Percentiles rank a stretch among this genome's conserved stretches.
Conservation (phyloP, 129 eudicot species). For the Silybum marianum region DNA sequence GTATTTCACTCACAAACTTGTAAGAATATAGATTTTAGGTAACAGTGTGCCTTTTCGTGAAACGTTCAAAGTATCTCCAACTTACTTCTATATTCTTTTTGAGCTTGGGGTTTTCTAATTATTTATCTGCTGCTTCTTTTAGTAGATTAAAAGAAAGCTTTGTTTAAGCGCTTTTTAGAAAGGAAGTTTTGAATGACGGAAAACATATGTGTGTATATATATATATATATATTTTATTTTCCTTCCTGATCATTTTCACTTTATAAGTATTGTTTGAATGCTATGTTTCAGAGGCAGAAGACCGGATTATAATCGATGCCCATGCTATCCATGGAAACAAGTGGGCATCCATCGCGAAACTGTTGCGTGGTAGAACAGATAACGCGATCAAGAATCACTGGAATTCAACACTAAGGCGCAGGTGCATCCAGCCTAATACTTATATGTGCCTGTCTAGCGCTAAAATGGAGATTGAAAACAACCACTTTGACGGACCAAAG, state of each 20-base stretch:
- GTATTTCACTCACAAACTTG: not conserved
- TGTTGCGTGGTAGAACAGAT: conserved; percentile 84
- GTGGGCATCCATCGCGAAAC: conserved; percentile 88
- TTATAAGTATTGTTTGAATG: not conserved
- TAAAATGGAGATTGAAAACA: conserved; percentile 16
- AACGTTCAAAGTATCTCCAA: not conserved
- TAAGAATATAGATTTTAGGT: not conserved
- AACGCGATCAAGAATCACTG: conserved; percentile 92
- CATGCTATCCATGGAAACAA: conserved; percentile 81
- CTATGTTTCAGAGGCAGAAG: conserved; percentile 66
- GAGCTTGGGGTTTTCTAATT: not conserved
- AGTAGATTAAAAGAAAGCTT: not conserved
- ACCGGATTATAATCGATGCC: conserved; percentile 57
- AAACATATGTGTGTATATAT: too few relatives aligned
- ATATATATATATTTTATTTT: not conserved
- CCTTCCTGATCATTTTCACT: not conserved
- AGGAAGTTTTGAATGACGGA: not conserved
- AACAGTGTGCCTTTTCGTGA: not conserved
- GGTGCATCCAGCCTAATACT: conserved; percentile 12
- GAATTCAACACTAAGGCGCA: conserved; percentile 80
- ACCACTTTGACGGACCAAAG: conserved; percentile 39
- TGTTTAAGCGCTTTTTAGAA: not conserved
- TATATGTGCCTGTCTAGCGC: not conserved
- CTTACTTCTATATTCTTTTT: not conserved
- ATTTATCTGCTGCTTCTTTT: not conserved